Percentiles rank a stretch among this genome's conserved stretches.
Evolutionary conservation across 495 filamentous ascomycete species (phyloP).

Genomic region (Chaetomium cochliodes): DNA sequence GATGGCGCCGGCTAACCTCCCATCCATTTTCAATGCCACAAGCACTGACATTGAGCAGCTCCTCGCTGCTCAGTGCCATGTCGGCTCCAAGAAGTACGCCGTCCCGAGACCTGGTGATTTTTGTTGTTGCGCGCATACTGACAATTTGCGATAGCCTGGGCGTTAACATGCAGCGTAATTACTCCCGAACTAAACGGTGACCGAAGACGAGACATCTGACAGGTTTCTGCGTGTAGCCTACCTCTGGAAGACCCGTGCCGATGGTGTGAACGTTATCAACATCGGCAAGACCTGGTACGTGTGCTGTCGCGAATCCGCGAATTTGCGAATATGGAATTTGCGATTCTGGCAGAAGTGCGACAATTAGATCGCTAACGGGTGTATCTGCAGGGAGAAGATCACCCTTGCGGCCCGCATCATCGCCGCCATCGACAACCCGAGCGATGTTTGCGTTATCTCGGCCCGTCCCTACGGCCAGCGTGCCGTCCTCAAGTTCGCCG

Average conservation of each 20-base stretch:
- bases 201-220: slow-evolving; percentile 22
- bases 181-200: slow-evolving; percentile 9
- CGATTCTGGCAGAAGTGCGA: not conserved
- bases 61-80: slow-evolving; percentile 90
- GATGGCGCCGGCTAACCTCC: slow-evolving; percentile 92
- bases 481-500: slow-evolving; percentile 97
- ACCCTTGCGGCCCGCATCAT: slow-evolving; percentile 97
- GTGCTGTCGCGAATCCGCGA: not conserved
- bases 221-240: slow-evolving; percentile 54
- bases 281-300: slow-evolving; percentile 99
- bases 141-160: slow-evolving; percentile 56
- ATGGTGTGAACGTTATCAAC: slow-evolving; percentile 98
- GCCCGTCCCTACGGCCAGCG: slow-evolving; percentile 99
- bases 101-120: not conserved
- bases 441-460: slow-evolving; percentile 97
- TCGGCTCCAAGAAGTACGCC: slow-evolving; percentile 86
- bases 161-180: slow-evolving; percentile 85
- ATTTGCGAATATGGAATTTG: too few relatives aligned
- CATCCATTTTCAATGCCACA: slow-evolving; percentile 73
- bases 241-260: slow-evolving; percentile 97
- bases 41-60: slow-evolving; percentile 96
- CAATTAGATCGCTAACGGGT: slow-evolving; percentile 9
- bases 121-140: slow-evolving; percentile 16
- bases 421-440: slow-evolving; percentile 97
- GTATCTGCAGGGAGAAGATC: slow-evolving; percentile 86